phyloP scores from a whole-genome alignment of 1,284 basidiomycete genomes.

The Apiotrichum akiyoshidainum region DNA sequence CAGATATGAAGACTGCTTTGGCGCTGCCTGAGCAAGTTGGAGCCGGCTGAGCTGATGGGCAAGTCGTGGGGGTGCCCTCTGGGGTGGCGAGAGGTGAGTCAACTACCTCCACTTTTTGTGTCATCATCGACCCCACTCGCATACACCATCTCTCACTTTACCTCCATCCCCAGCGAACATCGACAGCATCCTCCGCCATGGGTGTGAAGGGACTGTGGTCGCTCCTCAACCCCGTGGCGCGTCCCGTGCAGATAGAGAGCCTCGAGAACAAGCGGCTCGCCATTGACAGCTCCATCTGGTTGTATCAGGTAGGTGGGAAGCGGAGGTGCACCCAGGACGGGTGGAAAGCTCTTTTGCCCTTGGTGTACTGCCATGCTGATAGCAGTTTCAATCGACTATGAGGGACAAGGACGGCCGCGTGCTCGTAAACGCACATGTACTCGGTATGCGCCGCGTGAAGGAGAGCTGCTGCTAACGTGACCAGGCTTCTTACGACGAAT shows the following conservation, averaged over 20 bases:
- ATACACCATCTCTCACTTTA: not conserved
- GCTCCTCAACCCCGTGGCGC: slow-evolving; percentile 81
- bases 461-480: not conserved
- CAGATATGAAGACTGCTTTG: no score
- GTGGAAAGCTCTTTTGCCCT: no score
- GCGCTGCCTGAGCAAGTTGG: no score
- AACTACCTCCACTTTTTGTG: no score
- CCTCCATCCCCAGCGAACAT: not conserved
- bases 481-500: slow-evolving; percentile 77
- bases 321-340: no score
- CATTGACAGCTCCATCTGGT: slow-evolving; percentile 99
- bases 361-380: no score
- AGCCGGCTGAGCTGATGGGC: no score
- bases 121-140: no score
- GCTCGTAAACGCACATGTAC: slow-evolving; percentile 87
- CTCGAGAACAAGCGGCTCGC: slow-evolving; percentile 86
- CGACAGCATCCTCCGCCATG: slow-evolving; percentile 55
- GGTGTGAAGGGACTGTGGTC: slow-evolving; percentile 95
- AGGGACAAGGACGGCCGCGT: slow-evolving; percentile 91
- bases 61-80: no score
- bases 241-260: slow-evolving; percentile 86
- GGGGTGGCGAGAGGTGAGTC: no score
- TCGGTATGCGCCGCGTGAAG: slow-evolving; percentile 56
- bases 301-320: slow-evolving; percentile 63
- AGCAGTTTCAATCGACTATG: slow-evolving; percentile 96